These are phyloP conservation scores for Lasiodiplodia sp. DNA, from an alignment of 2,329 filamentous ascomycete species.

Conservation along the genomic window DNA sequence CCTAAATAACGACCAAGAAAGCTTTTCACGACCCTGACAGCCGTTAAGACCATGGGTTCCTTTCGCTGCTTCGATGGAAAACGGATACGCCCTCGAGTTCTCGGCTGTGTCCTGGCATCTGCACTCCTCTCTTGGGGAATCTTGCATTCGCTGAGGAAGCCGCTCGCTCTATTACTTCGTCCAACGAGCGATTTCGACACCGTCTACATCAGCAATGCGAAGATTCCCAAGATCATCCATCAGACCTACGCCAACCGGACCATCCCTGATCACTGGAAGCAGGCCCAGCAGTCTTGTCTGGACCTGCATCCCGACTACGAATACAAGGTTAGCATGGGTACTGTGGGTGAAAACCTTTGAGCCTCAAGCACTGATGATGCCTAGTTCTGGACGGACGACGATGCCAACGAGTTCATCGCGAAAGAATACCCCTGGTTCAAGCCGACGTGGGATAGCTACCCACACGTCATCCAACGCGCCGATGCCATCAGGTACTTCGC, in stretches of 20 bases:
- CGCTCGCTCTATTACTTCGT: neutral
- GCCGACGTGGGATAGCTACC: constrained; percentile 37
- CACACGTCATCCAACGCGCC: constrained; percentile 39
- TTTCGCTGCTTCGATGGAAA: neutral
- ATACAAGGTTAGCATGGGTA: constrained; percentile 64
- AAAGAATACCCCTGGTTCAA: constrained; percentile 36
- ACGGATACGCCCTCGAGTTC: neutral
- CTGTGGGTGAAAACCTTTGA: no score
- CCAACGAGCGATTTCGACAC: neutral
- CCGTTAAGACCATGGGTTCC: neutral
- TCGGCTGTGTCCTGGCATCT: neutral
- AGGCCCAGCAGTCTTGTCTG: constrained; percentile 70
- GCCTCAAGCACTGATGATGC: neutral
- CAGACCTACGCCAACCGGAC: constrained; percentile 76
- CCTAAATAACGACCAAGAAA: neutral
- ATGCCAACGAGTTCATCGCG: constrained; percentile 33
- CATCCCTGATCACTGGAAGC: constrained; percentile 71
- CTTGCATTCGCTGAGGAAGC: neutral
- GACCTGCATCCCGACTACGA: constrained; percentile 74
- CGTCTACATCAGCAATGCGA: constrained; percentile 2
- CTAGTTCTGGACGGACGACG: constrained; percentile 35
- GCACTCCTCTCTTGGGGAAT: neutral
- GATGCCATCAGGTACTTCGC: constrained; percentile 40
- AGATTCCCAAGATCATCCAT: constrained; percentile 77
- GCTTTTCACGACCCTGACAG: neutral